phyloP scores from a whole-genome alignment of 1,284 basidiomycete species.

The Vanrija sp. region DNA sequence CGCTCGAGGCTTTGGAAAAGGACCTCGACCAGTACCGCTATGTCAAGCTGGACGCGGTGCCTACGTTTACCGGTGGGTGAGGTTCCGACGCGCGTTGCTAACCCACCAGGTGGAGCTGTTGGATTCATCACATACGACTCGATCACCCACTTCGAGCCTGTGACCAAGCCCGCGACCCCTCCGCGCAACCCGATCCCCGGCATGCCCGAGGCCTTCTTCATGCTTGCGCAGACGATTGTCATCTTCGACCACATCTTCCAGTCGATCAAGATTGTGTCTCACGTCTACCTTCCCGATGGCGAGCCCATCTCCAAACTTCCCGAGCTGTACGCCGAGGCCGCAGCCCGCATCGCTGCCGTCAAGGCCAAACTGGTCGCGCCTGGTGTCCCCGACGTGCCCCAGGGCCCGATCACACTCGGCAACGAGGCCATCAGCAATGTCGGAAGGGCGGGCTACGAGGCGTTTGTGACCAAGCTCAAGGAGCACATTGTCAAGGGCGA shows the following conservation, averaged over 20 bases:
- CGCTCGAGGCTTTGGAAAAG: slow-evolving; percentile 75
- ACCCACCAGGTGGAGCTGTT: slow-evolving; percentile 74
- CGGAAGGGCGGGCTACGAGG: slow-evolving; percentile 87
- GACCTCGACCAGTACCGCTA: slow-evolving; percentile 86
- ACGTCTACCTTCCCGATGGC: slow-evolving; percentile 74
- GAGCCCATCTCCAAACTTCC: slow-evolving; percentile 56
- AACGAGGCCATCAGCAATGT: slow-evolving; percentile 79
- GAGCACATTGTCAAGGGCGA: slow-evolving; percentile 93
- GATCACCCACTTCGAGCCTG: slow-evolving; percentile 94
- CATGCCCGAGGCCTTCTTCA: slow-evolving; percentile 93
- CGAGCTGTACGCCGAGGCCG: slow-evolving; percentile 77
- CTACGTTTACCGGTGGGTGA: slow-evolving; percentile 72
- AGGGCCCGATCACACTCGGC: slow-evolving; percentile 55
- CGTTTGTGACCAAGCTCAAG: slow-evolving; percentile 87
- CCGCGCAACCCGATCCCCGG: slow-evolving; percentile 69
- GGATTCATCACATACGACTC: slow-evolving; percentile 98
- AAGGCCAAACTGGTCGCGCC: slow-evolving; percentile 62
- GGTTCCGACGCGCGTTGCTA: slow-evolving; percentile 4
- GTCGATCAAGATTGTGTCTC: slow-evolving; percentile 89
- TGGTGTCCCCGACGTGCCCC: slow-evolving; percentile 58
- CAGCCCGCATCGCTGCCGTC: slow-evolving; percentile 68
- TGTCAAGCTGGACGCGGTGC: slow-evolving; percentile 82
- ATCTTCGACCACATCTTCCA: slow-evolving; percentile 98
- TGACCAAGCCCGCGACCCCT: slow-evolving; percentile 61
- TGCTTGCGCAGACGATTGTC: slow-evolving; percentile 91